These are phyloP conservation scores for Orbilia brochopaga DNA, from an alignment of 2,329 filamentous ascomycete species.

Conservation along the genomic window DNA sequence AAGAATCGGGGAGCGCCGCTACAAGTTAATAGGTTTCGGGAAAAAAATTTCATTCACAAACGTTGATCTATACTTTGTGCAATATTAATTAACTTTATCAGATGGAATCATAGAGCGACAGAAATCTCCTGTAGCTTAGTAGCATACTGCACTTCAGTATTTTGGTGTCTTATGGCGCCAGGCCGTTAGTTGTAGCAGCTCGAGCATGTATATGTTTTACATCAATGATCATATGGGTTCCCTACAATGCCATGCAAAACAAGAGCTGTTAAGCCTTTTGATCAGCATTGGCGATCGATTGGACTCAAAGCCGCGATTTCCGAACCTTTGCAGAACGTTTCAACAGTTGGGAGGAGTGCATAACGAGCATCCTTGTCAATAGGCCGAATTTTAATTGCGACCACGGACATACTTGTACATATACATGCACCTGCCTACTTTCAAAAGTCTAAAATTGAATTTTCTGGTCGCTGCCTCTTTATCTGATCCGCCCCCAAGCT, in stretches of 20 bases:
- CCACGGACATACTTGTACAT: too few relatives aligned
- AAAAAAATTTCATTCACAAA: slow-evolving; percentile 1
- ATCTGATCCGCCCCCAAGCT: slow-evolving; percentile 4
- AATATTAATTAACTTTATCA: too few relatives aligned
- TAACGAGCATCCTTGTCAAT: too few relatives aligned
- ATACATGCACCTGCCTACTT: background rate
- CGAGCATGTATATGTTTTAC: too few relatives aligned
- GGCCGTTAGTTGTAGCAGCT: too few relatives aligned
- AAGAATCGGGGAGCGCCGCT: slow-evolving; percentile 21
- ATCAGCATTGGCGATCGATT: slow-evolving; percentile 37
- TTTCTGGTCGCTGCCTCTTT: background rate
- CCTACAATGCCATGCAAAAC: background rate
- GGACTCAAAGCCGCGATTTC: slow-evolving; percentile 1
- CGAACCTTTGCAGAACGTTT: background rate
- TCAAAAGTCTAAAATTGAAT: background rate
- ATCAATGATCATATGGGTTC: too few relatives aligned
- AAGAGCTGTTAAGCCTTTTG: slow-evolving; percentile 31
- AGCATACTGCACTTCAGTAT: too few relatives aligned
- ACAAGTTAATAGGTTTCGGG: slow-evolving; percentile 3
- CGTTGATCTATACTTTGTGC: too few relatives aligned
- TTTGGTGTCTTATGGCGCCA: too few relatives aligned
- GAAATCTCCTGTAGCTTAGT: too few relatives aligned
- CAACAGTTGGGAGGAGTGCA: background rate
- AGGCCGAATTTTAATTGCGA: too few relatives aligned
- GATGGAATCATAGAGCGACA: too few relatives aligned